A percentile compares a stretch with the other conserved stretches of the same genome.
These are phyloP conservation scores for Pholiota microspora DNA, from an alignment of 768 basidiomycete species.

Conservation along the genomic window DNA sequence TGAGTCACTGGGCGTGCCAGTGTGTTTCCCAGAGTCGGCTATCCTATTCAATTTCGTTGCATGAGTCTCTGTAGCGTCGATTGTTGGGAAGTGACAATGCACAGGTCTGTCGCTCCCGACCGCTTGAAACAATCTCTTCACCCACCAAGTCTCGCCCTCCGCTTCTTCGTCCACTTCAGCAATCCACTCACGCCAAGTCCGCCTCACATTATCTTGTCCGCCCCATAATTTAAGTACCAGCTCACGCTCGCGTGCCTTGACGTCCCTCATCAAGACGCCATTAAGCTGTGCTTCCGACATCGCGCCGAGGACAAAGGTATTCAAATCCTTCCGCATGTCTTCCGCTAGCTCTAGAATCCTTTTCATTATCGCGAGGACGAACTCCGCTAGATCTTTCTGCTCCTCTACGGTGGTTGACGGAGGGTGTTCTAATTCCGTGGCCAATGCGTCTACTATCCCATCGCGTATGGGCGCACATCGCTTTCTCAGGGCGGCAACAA, in stretches of 20 bases:
- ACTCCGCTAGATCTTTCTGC: slow-evolving; percentile 34
- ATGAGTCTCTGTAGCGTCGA: slow-evolving; percentile 1
- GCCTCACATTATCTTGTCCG: slow-evolving; percentile 26
- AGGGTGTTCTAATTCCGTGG: background rate
- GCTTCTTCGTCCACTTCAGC: slow-evolving; percentile 12
- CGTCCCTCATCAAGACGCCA: slow-evolving; percentile 48
- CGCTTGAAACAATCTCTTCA: slow-evolving; percentile 44
- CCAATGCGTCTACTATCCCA: slow-evolving; percentile 43
- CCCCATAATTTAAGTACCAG: slow-evolving; percentile 53
- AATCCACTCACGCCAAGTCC: slow-evolving; percentile 34
- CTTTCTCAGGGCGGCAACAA: slow-evolving; percentile 47
- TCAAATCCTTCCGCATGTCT: slow-evolving; percentile 69
- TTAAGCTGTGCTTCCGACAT: slow-evolving; percentile 65
- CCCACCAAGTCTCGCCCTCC: slow-evolving; percentile 35
- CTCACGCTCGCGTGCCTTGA: slow-evolving; percentile 52
- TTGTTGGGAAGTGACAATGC: slow-evolving; percentile 34
- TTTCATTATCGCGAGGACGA: slow-evolving; percentile 47
- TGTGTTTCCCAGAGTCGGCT: background rate
- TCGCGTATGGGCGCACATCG: slow-evolving; percentile 73
- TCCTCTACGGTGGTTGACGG: background rate
- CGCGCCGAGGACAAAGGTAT: slow-evolving; percentile 58
- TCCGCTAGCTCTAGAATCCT: slow-evolving; percentile 52
- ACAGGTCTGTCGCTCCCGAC: slow-evolving; percentile 38
- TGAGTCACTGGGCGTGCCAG: background rate
- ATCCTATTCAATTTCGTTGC: background rate